Evolutionary conservation across 83 land plant species (phyloP).

Genomic region (Picea mariana): DNA sequence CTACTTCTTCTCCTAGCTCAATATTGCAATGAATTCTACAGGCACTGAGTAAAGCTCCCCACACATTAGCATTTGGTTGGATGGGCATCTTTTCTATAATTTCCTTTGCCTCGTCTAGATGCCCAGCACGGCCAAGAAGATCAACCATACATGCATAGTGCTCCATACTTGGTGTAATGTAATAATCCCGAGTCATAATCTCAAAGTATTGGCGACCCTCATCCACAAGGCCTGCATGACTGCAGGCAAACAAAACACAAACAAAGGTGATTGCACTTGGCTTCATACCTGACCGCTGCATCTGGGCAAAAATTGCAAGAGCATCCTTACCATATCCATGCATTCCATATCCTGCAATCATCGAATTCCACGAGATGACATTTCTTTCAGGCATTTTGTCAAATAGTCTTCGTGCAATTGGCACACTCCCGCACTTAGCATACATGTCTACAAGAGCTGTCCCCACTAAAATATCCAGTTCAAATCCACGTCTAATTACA

Average conservation of each 20-base stretch:
- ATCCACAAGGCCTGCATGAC: constrained; percentile 12
- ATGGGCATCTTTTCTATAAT: background rate
- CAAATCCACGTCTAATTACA: constrained; percentile 4
- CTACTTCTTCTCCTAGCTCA: background rate
- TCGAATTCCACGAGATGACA: constrained; percentile 11
- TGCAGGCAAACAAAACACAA: constrained; percentile 13
- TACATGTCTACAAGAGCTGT: constrained; percentile 10
- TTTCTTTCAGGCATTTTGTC: constrained; percentile 9
- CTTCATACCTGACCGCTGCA: background rate
- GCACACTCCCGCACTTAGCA: background rate
- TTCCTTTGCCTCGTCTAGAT: background rate
- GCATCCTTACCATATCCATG: background rate
- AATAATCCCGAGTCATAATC: background rate
- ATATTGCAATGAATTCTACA: constrained; percentile 14
- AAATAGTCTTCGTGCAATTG: background rate
- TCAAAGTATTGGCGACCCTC: constrained; percentile 9
- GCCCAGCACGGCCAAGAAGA: constrained; percentile 16
- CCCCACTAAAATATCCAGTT: background rate
- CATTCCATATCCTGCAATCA: background rate
- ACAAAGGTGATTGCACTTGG: constrained; percentile 7
- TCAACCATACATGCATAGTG: constrained; percentile 15
- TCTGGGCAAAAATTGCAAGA: background rate
- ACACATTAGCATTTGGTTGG: background rate
- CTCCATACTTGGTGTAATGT: background rate
- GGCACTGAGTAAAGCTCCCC: constrained; percentile 15